These are phyloP conservation scores for Aspergillus terreus DNA, from an alignment of 2,329 filamentous ascomycete genomes.

Conservation along the genomic window DNA sequence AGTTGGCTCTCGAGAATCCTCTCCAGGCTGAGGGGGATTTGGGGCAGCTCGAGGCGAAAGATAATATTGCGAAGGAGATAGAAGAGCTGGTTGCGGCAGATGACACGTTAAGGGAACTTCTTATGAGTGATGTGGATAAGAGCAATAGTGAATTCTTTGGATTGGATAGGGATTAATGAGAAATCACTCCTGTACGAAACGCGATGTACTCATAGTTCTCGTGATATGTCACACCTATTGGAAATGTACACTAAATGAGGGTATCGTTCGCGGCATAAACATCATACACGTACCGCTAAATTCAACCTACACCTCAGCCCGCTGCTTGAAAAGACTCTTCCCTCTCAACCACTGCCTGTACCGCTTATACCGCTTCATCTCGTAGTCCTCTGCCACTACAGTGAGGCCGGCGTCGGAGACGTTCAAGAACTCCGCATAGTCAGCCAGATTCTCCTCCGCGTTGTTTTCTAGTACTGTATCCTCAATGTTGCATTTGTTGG, in stretches of 20 bases:
- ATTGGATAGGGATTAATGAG: neutral
- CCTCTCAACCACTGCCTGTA: constrained; percentile 93
- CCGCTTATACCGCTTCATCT: constrained; percentile 94
- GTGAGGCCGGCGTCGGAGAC: constrained; percentile 80
- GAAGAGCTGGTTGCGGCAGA: constrained; percentile 34
- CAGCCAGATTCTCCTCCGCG: constrained; percentile 63
- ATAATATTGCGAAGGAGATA: constrained; percentile 32
- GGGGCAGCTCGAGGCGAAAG: constrained; percentile 21
- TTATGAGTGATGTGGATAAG: constrained; percentile 18
- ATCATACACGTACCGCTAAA: neutral
- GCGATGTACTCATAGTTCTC: neutral
- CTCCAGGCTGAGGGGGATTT: constrained; percentile 13
- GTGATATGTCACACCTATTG: too few species aligned
- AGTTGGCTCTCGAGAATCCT: constrained; percentile 27
- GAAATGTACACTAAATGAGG: neutral
- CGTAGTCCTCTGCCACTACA: constrained; percentile 78
- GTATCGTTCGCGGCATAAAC: neutral
- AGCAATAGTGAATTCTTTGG: constrained; percentile 17
- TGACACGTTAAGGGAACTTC: constrained; percentile 26
- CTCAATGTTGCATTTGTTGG: constrained; percentile 64
- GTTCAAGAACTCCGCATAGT: constrained; percentile 73
- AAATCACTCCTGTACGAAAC: neutral
- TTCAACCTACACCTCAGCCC: constrained; percentile 43
- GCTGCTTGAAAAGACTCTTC: constrained; percentile 95
- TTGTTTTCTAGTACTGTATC: constrained; percentile 43